Evolutionary conservation across 148 eudicot species (phyloP).

Genomic region (Vaccinium macrocarpon): DNA sequence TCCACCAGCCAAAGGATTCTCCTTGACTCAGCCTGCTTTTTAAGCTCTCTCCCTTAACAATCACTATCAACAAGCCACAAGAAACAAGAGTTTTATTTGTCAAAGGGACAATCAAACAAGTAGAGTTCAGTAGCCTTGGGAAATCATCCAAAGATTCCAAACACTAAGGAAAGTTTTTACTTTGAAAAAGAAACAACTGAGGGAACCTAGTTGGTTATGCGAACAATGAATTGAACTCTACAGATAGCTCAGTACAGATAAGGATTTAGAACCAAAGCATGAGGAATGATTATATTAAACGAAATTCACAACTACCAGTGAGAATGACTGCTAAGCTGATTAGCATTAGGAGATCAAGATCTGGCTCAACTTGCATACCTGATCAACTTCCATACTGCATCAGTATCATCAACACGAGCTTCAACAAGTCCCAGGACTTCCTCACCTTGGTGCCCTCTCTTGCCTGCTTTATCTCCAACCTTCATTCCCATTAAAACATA

Average conservation of each 20-base stretch:
- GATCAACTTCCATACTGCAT: conserved; percentile 83
- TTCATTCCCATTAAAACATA: conserved; percentile 20
- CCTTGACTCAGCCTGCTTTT: conserved; percentile 67
- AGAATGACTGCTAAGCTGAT: conserved; percentile 88
- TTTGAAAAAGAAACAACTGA: not conserved
- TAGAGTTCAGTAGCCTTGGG: not conserved
- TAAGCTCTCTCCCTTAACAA: conserved; percentile 63
- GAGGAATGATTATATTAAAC: too few species aligned
- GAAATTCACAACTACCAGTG: conserved; percentile 55
- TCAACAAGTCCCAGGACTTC: conserved; percentile 92
- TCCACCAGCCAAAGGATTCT: conserved; percentile 94
- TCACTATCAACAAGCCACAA: conserved; percentile 76
- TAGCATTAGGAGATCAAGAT: conserved; percentile 92
- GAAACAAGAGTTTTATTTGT: conserved; percentile 5
- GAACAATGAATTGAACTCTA: not conserved
- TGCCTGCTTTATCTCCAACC: conserved; percentile 87
- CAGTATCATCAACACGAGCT: conserved; percentile 54
- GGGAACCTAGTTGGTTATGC: not conserved
- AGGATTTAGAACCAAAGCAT: not conserved
- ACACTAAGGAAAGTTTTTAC: not conserved
- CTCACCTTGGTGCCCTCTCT: conserved; percentile 84
- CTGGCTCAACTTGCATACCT: conserved; percentile 68
- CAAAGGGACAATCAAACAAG: not conserved
- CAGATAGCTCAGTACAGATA: not conserved
- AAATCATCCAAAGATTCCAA: not conserved